Base-by-base conservation (phyloP, 495 filamentous ascomycete species). In the Clohesyomyces aquaticus region DNA sequence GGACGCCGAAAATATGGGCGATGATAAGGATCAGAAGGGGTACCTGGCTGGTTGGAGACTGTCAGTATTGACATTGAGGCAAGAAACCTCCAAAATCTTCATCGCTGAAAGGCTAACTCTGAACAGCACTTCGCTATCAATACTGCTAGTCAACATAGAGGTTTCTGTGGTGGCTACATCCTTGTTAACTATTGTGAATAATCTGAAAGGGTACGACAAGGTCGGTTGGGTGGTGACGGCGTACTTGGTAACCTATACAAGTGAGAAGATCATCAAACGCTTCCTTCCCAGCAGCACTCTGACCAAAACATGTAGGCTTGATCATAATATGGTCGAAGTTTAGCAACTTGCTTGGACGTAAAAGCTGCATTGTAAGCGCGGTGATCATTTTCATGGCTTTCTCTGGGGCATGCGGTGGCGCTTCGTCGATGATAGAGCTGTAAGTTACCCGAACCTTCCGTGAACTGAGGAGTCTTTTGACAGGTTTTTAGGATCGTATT, bases 291-390 rank as follows among this genome's bases (percentile, higher is more conserved):
- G 16, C 22, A 22, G 19, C 4, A 4, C 2, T 21, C 21, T 49
- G 46, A 49, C 23, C 22, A 4, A 49, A 3, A 22, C 4, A 22
- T 25, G 21, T 18, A 56, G 54, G 32, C 18, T 27, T 45, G 1
- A 45, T 46, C 19, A 56, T 56, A 1, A 45, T 56, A 1, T 56
- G 54, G 54, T 16, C 54, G 4, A 56, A 56, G 38, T 22, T 56
- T 12, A 45, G 35, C 11, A 22, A 56, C 22, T 25, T 45, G 8
- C 12, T 46, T 23, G 54, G 54, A 4, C 54, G 54, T 35, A 56
- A 56, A 26, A 3, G 1, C 4, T 6, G 3, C 1, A 38, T 56
- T 9, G 26, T 8, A 1, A 10, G n/a, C 4, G 12, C 32, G 10
- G 21, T 56, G 4, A 8, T 45, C 8, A 8, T 27, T 0, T 56